Percentiles rank a stretch among this genome's conserved stretches.
phyloP scores from a whole-genome alignment of 2,329 filamentous ascomycete genomes.

The Pleoardoris graminearum region DNA sequence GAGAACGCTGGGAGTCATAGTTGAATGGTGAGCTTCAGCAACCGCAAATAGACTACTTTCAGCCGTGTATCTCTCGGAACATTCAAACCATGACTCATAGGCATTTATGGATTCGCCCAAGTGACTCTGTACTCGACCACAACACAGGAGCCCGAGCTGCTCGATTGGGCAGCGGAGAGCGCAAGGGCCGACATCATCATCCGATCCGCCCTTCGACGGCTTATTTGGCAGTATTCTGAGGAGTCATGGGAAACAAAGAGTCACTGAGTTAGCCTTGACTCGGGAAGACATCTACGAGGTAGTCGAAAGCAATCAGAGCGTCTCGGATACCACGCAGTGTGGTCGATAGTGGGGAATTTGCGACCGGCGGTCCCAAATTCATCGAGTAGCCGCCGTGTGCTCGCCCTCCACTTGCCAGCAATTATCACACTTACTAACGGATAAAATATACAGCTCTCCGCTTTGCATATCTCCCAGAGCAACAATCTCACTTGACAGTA shows the following conservation, averaged over 20 bases:
- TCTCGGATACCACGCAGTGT: too few relatives aligned
- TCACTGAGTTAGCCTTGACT: neutral
- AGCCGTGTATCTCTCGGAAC: neutral
- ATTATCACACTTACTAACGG: too few relatives aligned
- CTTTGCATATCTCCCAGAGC: too few relatives aligned
- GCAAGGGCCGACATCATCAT: constrained; percentile 8
- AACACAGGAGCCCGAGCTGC: constrained; percentile 6
- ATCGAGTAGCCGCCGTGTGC: too few relatives aligned
- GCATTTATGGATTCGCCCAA: neutral
- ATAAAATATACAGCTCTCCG: too few relatives aligned
- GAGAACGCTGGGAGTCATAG: constrained; percentile 3
- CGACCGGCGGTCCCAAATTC: too few relatives aligned
- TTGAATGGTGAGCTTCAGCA: neutral
- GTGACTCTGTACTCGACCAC: constrained; percentile 1
- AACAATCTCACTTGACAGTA: too few relatives aligned
- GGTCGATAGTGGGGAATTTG: too few relatives aligned
- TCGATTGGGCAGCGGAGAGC: constrained; percentile 12
- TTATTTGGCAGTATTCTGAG: neutral
- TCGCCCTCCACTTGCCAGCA: too few relatives aligned
- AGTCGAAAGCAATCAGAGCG: too few relatives aligned
- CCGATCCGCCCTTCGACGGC: neutral
- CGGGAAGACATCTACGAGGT: neutral
- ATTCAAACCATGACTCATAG: constrained; percentile 5
- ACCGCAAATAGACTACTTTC: neutral
- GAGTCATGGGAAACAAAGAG: neutral